Base-by-base conservation (phyloP, 148 eudicot genomes). In the Cornus florida region DNA sequence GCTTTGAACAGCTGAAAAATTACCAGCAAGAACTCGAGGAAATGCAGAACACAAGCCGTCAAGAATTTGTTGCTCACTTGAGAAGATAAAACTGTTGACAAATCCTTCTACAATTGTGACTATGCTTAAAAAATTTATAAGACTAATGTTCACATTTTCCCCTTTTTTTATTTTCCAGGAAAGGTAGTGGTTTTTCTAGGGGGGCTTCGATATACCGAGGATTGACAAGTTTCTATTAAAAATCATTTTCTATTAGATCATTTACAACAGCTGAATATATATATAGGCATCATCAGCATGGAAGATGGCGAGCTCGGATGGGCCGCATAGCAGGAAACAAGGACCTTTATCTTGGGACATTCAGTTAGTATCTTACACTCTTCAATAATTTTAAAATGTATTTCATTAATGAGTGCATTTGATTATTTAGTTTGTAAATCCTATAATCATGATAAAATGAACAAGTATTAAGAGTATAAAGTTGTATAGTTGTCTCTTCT, bases 191-290 rank as follows among this genome's bases (percentile, higher is more conserved):
- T 7, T 95, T 95, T 74, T 95, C 98, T 0, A 87, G 98, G 76
- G 98, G 98, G 0, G 98, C 98, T 82, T 95, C 98, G 0, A 89
- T 95, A 68, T 95, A 93, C 82, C 84, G 99, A 87, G 99, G 99
- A 80, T 97, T 95, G 3, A 95, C 99, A 86, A 95, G 99, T 97
- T 94, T 73, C 5, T 6, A 41, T 8, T 41, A 2, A 6, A 28
- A 6, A 8, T 10, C 65, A 73, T 39, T 28, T 56, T 73, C 23
- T 38, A 5, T 32, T 13, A 28, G 28, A 28, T 28, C 28, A 28
- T 28, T 28, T 28, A 28, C 1, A 28, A 28, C 28, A 28, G 28
- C 28, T 28, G 28, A 28, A 28, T 28, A 0, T 28, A 28, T 28
- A 28, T 1, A 28, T 28, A 28, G 28, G 28, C 28, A 28, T 28